Evolutionary conservation across 768 basidiomycete species (phyloP).

Genomic region (Sutorius australiensis): DNA sequence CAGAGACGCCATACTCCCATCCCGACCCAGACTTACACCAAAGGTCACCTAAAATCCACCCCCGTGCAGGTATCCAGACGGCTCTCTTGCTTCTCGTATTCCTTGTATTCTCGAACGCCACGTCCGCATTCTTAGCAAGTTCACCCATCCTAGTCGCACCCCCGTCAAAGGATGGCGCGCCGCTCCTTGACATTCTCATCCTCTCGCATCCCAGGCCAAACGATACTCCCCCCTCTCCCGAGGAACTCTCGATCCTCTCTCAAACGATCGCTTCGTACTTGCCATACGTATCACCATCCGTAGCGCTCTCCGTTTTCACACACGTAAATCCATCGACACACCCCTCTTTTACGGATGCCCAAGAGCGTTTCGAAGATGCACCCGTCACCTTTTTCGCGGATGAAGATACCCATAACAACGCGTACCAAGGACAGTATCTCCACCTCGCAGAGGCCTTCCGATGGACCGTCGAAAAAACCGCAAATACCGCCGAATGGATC

Average conservation of each 20-base stretch:
- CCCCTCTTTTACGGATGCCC: constrained; percentile 30
- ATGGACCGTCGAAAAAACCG: constrained; percentile 28
- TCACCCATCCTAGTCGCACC: constrained; percentile 4
- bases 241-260: constrained; percentile 27
- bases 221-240: constrained; percentile 19
- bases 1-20: neutral
- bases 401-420: constrained; percentile 26
- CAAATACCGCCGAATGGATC: constrained; percentile 36
- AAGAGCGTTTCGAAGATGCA: constrained; percentile 23
- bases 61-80: constrained; percentile 15
- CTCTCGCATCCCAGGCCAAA: constrained; percentile 39
- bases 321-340: constrained; percentile 29
- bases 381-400: constrained; percentile 27
- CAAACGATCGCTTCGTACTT: constrained; percentile 37
- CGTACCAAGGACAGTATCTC: constrained; percentile 33
- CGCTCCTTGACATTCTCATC: constrained; percentile 39
- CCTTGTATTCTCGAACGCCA: constrained; percentile 2
- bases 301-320: constrained; percentile 37
- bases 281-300: constrained; percentile 31
- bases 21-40: neutral
- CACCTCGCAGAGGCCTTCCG: constrained; percentile 41
- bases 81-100: constrained; percentile 19
- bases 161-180: constrained; percentile 18
- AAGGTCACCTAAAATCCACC: constrained; percentile 1
- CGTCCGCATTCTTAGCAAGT: constrained; percentile 2